These are phyloP conservation scores for Juglanconis juglandina DNA, from an alignment of 2,329 filamentous ascomycete species.

Conservation along the genomic window DNA sequence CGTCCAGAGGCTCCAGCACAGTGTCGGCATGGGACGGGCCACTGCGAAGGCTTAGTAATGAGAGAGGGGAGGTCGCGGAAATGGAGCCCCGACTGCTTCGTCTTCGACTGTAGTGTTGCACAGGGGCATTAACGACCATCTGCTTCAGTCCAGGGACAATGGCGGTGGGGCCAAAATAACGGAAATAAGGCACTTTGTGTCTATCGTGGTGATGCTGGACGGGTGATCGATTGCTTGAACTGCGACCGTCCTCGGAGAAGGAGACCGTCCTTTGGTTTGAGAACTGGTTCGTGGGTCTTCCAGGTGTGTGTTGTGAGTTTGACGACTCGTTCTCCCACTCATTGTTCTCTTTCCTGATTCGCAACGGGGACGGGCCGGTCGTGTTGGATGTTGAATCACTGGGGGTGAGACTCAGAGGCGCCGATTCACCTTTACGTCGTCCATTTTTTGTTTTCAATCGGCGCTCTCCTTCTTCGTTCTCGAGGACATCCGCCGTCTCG, in stretches of 20 bases:
- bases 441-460: constrained; percentile 27
- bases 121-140: constrained; percentile 63
- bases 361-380: constrained; percentile 13
- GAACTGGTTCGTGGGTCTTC: constrained; percentile 9
- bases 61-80: constrained; percentile 49
- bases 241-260: constrained; percentile 39
- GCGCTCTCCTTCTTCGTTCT: constrained; percentile 29
- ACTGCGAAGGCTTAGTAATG: constrained; percentile 31
- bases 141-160: constrained; percentile 91
- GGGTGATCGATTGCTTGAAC: constrained; percentile 40
- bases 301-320: constrained; percentile 17
- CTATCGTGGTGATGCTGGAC: constrained; percentile 49
- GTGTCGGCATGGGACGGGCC: constrained; percentile 41
- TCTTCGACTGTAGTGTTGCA: constrained; percentile 63
- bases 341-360: constrained; percentile 20
- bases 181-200: constrained; percentile 78
- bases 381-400: constrained; percentile 23
- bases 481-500: constrained; percentile 34
- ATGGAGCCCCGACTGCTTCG: constrained; percentile 57
- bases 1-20: constrained; percentile 42
- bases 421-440: constrained; percentile 18
- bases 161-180: constrained; percentile 86
- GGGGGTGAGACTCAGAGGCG: constrained; percentile 11
- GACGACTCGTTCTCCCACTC: constrained; percentile 25
- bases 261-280: constrained; percentile 32